These are phyloP conservation scores for Piromyces sp. DNA, from an alignment of 192 early-diverging fungal species.

Conservation along the genomic window DNA sequence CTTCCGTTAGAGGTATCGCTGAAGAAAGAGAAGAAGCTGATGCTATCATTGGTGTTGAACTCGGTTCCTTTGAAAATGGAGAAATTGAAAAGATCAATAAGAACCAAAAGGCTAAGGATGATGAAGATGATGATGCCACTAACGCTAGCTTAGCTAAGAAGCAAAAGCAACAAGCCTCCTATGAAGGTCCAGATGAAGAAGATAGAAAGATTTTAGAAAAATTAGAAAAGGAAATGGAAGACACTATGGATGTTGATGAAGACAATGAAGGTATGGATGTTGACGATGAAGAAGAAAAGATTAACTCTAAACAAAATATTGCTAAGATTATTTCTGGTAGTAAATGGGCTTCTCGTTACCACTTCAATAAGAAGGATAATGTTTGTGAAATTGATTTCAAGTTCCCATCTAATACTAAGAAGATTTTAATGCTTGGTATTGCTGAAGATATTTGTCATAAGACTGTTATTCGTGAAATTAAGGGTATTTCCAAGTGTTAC, in stretches of 20 bases:
- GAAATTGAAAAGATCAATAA: slow-evolving; percentile 9
- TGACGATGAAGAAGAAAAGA: slow-evolving; percentile 12
- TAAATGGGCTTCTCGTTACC: slow-evolving; percentile 15
- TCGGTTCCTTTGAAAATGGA: slow-evolving; percentile 15
- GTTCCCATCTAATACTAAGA: slow-evolving; percentile 76
- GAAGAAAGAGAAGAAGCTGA: slow-evolving; percentile 7
- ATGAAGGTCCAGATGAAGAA: background rate
- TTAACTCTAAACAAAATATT: slow-evolving; percentile 8
- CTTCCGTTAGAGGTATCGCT: slow-evolving; percentile 3
- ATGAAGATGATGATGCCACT: slow-evolving; percentile 19
- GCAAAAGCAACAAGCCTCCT: slow-evolving; percentile 1
- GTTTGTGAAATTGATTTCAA: slow-evolving; percentile 64
- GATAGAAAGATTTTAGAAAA: background rate
- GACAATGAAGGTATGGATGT: slow-evolving; percentile 8
- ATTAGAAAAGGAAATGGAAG: background rate
- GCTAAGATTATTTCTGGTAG: slow-evolving; percentile 6
- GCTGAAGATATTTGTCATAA: slow-evolving; percentile 55
- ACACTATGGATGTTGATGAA: slow-evolving; percentile 6
- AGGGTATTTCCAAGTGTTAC: slow-evolving; percentile 61
- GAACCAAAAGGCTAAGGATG: slow-evolving; percentile 15
- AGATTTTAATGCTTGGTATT: slow-evolving; percentile 83
- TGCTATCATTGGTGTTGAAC: background rate
- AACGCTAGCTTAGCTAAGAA: slow-evolving; percentile 5
- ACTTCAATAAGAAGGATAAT: slow-evolving; percentile 47
- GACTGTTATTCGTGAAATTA: slow-evolving; percentile 71